Evolutionary conservation across 306 rosid species (phyloP).

Genomic region (Carpinus fangiana): DNA sequence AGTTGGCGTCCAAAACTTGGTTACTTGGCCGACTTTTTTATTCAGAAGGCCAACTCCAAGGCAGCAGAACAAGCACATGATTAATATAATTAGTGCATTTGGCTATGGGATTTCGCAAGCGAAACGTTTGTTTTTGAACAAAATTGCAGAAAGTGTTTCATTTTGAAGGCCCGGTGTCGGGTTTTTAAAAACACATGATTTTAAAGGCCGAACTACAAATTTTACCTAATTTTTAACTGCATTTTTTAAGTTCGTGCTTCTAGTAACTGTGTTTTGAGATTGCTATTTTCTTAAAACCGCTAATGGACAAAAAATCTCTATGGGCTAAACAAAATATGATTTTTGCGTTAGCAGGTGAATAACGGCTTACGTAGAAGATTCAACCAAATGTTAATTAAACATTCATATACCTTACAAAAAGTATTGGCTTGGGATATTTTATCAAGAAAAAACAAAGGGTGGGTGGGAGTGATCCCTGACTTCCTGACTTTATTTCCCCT

Average conservation of each 20-base stretch:
- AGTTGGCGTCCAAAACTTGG: constrained; percentile 30
- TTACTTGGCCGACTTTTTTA: constrained; percentile 33
- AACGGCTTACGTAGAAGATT: not conserved
- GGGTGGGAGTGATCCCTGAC: not conserved
- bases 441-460: not conserved
- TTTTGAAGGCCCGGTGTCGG: no score
- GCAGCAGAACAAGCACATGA: not conserved
- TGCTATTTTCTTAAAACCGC: no score
- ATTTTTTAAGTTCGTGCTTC: no score
- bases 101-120: no score
- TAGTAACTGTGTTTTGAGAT: no score
- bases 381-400: not conserved
- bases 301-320: no score
- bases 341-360: not conserved
- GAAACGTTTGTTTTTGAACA: no score
- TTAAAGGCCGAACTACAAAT: no score
- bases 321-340: not conserved
- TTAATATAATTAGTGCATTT: not conserved
- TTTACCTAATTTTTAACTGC: no score
- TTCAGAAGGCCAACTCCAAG: not conserved
- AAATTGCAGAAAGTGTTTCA: no score
- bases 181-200: no score
- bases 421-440: not conserved
- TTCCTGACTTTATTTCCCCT: not conserved
- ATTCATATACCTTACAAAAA: not conserved